phyloP scores from a whole-genome alignment of 192 early-diverging fungal genomes.

The Coemansia sp. region DNA sequence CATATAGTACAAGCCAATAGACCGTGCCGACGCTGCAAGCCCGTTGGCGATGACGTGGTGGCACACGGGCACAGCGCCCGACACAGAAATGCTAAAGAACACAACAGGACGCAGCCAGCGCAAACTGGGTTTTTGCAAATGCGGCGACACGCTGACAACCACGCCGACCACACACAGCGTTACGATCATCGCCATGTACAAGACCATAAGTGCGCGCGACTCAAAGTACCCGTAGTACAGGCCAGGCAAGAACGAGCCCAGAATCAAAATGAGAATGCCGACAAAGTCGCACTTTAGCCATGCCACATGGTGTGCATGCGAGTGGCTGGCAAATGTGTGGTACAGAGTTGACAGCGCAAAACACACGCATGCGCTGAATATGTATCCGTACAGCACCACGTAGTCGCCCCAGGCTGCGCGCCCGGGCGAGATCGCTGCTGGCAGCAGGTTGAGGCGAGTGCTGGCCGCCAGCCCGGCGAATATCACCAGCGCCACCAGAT shows the following conservation, averaged over 20 bases:
- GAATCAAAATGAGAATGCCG: slow-evolving; percentile 82
- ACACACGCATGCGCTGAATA: slow-evolving; percentile 73
- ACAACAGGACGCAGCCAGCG: slow-evolving; percentile 73
- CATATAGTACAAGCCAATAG: slow-evolving; percentile 65
- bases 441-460: slow-evolving; percentile 43
- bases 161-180: slow-evolving; percentile 67
- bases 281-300: slow-evolving; percentile 94
- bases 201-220: slow-evolving; percentile 51
- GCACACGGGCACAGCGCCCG: slow-evolving; percentile 67
- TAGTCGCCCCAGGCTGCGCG: slow-evolving; percentile 62
- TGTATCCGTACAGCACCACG: slow-evolving; percentile 71
- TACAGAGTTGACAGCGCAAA: slow-evolving; percentile 76
- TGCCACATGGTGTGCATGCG: slow-evolving; percentile 56
- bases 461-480: slow-evolving; percentile 59
- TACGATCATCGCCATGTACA: slow-evolving; percentile 63
- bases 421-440: slow-evolving; percentile 43
- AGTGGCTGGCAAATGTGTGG: slow-evolving; percentile 85
- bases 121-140: slow-evolving; percentile 72
- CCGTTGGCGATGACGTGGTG: slow-evolving; percentile 70
- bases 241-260: slow-evolving; percentile 54
- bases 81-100: slow-evolving; percentile 78
- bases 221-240: slow-evolving; percentile 63
- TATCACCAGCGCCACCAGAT: slow-evolving; percentile 65
- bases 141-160: slow-evolving; percentile 59
- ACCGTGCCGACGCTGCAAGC: slow-evolving; percentile 54